phyloP scores from a whole-genome alignment of 768 basidiomycete species.

The Rhodotorula paludigena region DNA sequence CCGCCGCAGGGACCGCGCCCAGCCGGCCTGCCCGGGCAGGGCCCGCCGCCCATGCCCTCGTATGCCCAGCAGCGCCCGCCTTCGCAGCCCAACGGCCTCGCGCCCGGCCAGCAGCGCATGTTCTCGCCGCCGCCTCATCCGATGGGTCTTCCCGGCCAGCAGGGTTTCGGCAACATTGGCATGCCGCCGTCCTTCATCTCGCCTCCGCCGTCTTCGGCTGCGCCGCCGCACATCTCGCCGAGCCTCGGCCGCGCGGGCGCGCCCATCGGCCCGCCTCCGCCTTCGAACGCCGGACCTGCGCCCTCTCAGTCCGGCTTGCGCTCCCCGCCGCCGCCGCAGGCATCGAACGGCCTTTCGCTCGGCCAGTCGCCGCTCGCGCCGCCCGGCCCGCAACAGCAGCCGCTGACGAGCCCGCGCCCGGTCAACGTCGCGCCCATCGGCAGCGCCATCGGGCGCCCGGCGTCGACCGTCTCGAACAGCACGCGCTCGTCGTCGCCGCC shows the following conservation, averaged over 20 bases:
- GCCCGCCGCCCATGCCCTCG: slow-evolving; percentile 25
- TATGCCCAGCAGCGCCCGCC: slow-evolving; percentile 30
- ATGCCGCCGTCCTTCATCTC: slow-evolving; percentile 18
- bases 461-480: slow-evolving; percentile 13
- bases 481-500: slow-evolving; percentile 28
- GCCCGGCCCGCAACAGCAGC: not conserved
- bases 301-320: not conserved
- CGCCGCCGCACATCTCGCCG: slow-evolving; percentile 26
- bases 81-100: slow-evolving; percentile 25
- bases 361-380: slow-evolving; percentile 16
- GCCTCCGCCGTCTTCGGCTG: slow-evolving; percentile 21
- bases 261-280: slow-evolving; percentile 5
- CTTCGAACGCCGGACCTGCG: not conserved
- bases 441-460: slow-evolving; percentile 25
- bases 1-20: slow-evolving; percentile 19
- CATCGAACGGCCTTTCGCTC: slow-evolving; percentile 17
- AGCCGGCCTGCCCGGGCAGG: slow-evolving; percentile 11
- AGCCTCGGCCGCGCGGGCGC: not conserved
- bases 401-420: slow-evolving; percentile 13
- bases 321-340: slow-evolving; percentile 6
- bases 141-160: too few relatives aligned
- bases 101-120: slow-evolving; percentile 25
- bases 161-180: slow-evolving; percentile 23
- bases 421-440: slow-evolving; percentile 23
- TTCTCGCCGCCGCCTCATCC: slow-evolving; percentile 34